Evolutionary conservation across 2,329 filamentous ascomycete species (phyloP).

Genomic region (Fusarium duplospermum): DNA sequence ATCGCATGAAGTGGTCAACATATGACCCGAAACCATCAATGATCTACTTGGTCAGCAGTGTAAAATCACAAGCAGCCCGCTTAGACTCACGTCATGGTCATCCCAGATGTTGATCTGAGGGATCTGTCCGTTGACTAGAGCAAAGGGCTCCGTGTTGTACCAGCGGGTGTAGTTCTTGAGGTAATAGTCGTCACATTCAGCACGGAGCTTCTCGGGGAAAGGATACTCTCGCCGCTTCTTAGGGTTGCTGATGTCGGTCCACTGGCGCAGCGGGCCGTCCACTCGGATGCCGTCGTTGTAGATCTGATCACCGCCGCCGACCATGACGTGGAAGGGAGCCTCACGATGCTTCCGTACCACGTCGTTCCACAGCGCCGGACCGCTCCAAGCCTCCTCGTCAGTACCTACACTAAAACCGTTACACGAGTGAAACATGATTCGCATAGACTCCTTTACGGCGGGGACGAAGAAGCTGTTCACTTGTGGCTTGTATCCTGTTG

Average conservation of each 20-base stretch:
- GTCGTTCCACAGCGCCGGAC: constrained; percentile 95
- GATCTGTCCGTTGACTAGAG: constrained; percentile 88
- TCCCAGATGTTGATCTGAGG: constrained; percentile 98
- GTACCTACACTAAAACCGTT: constrained; percentile 95
- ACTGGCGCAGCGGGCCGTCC: constrained; percentile 80
- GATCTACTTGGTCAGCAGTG: constrained; percentile 67
- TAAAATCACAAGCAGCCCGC: background rate
- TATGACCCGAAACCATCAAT: constrained; percentile 96
- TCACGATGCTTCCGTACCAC: constrained; percentile 84
- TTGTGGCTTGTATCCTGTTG: constrained; percentile 65
- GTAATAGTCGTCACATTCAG: constrained; percentile 90
- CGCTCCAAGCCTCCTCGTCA: constrained; percentile 86
- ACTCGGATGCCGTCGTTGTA: constrained; percentile 96
- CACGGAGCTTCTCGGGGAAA: constrained; percentile 82
- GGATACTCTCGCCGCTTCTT: constrained; percentile 82
- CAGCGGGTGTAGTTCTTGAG: constrained; percentile 87
- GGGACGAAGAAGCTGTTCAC: constrained; percentile 87
- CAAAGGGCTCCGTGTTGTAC: constrained; percentile 88
- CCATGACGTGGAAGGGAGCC: constrained; percentile 92
- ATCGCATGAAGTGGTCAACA: constrained; percentile 91
- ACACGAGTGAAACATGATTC: constrained; percentile 98
- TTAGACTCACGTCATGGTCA: constrained; percentile 79
- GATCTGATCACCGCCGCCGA: constrained; percentile 94
- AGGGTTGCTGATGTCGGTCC: constrained; percentile 87
- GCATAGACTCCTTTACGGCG: constrained; percentile 86